Conservation (phyloP, 2,329 filamentous ascomycete genomes). For the Pseudopithomyces maydicus region DNA sequence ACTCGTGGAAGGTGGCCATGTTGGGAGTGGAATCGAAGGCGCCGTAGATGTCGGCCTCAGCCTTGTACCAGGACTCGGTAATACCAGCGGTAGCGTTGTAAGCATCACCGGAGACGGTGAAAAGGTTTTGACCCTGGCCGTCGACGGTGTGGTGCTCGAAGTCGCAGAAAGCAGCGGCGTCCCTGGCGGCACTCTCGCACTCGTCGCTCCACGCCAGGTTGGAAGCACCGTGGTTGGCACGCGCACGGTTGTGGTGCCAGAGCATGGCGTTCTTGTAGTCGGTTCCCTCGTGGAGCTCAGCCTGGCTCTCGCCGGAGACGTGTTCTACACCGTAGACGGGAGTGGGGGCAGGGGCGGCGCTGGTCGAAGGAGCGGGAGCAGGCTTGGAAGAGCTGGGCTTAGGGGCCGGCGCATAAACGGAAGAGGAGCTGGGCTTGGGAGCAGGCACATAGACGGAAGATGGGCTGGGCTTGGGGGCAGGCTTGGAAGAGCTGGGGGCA, state of each 20-base stretch:
- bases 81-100: constrained; percentile 69
- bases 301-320: constrained; percentile 28
- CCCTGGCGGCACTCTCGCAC: constrained; percentile 60
- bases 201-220: constrained; percentile 72
- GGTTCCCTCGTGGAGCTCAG: constrained; percentile 25
- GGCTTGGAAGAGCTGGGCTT: constrained; percentile 7
- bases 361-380: constrained; percentile 1
- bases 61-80: constrained; percentile 88
- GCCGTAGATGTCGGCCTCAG: constrained; percentile 58
- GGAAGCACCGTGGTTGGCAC: constrained; percentile 75
- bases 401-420: background rate
- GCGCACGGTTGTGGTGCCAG: constrained; percentile 84
- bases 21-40: constrained; percentile 5
- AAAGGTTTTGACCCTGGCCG: constrained; percentile 92
- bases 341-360: constrained; percentile 15
- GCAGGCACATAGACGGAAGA: background rate
- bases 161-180: constrained; percentile 73
- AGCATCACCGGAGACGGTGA: constrained; percentile 63
- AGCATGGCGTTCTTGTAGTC: constrained; percentile 49
- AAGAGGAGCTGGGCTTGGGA: background rate
- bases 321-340: constrained; percentile 17
- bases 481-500: background rate
- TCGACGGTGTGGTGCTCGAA: constrained; percentile 65
- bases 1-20: constrained; percentile 53
- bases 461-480: constrained; percentile 2